Evolutionary conservation across 768 basidiomycete genomes (phyloP).

Genomic region (Naganishia randhawae): DNA sequence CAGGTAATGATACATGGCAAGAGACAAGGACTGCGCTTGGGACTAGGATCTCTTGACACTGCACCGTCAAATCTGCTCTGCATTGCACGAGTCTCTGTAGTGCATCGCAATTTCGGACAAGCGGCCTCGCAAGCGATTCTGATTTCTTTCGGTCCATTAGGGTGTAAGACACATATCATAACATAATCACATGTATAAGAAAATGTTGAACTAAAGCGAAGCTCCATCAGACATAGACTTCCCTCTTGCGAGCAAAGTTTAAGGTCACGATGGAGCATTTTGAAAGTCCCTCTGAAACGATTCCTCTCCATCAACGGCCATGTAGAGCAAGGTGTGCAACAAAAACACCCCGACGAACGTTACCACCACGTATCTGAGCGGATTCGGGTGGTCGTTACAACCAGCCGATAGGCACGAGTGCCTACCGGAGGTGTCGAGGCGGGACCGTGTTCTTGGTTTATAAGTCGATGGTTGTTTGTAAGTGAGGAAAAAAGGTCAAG

Average conservation of each 20-base stretch:
- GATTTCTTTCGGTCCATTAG: neutral
- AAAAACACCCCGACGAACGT: constrained; percentile 3
- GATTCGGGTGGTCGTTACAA: constrained; percentile 22
- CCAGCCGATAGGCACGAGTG: constrained; percentile 6
- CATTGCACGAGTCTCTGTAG: too few species aligned
- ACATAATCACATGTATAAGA: neutral
- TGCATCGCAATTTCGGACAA: too few species aligned
- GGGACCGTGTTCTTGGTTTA: constrained; percentile 21
- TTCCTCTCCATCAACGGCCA: constrained; percentile 11
- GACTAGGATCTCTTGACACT: too few species aligned
- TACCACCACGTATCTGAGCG: constrained; percentile 16
- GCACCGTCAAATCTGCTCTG: too few species aligned
- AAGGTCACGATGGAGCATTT: constrained; percentile 16
- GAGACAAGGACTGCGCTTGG: too few species aligned
- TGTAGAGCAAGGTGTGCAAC: constrained; percentile 10
- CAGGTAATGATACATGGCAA: too few species aligned
- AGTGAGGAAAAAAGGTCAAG: constrained; percentile 20
- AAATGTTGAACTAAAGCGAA: constrained; percentile 23
- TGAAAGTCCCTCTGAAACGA: constrained; percentile 20
- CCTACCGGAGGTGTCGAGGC: constrained; percentile 8
- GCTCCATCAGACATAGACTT: constrained; percentile 20
- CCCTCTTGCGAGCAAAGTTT: constrained; percentile 14
- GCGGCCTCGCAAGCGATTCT: too few species aligned
- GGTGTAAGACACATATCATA: neutral
- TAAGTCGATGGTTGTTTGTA: constrained; percentile 24